Evolutionary conservation across 331 rosid species (phyloP).

Genomic region (Telfairia occidentalis): DNA sequence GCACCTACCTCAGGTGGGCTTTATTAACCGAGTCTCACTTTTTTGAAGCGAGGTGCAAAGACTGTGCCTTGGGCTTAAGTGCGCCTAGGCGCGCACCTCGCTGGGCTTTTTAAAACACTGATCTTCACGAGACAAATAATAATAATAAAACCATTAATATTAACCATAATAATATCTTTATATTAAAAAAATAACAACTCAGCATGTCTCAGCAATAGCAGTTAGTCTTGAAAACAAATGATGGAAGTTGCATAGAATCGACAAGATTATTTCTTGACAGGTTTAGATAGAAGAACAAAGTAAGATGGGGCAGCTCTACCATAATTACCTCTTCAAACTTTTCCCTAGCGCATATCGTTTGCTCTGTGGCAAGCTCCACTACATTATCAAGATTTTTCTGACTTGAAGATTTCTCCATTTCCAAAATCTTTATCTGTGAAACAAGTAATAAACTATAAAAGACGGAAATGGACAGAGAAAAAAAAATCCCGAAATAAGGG

Average conservation of each 20-base stretch:
- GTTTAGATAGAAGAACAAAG: not conserved
- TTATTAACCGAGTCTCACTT: too few relatives aligned
- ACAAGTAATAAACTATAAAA: slow-evolving; percentile 8
- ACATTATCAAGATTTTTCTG: slow-evolving; percentile 58
- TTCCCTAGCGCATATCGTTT: slow-evolving; percentile 45
- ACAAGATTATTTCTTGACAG: not conserved
- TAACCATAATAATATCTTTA: too few relatives aligned
- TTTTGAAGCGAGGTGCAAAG: too few relatives aligned
- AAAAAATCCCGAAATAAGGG: not conserved
- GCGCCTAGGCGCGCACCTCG: too few relatives aligned
- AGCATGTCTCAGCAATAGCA: too few relatives aligned
- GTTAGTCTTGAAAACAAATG: too few relatives aligned
- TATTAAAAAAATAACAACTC: too few relatives aligned
- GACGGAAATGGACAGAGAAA: not conserved
- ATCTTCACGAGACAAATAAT: too few relatives aligned
- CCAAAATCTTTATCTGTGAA: slow-evolving; percentile 63
- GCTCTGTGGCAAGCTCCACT: slow-evolving; percentile 67
- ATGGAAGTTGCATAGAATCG: not conserved
- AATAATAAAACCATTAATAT: too few relatives aligned
- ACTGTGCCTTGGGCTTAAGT: too few relatives aligned
- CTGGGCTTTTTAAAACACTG: too few relatives aligned
- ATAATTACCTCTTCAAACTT: slow-evolving; percentile 59
- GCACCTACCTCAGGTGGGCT: too few relatives aligned
- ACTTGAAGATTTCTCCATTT: slow-evolving; percentile 67
- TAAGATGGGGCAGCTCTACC: not conserved